These are phyloP conservation scores for Meyerozyma smithsonii DNA, from an alignment of 1,139 yeast species.

Conservation along the genomic window DNA sequence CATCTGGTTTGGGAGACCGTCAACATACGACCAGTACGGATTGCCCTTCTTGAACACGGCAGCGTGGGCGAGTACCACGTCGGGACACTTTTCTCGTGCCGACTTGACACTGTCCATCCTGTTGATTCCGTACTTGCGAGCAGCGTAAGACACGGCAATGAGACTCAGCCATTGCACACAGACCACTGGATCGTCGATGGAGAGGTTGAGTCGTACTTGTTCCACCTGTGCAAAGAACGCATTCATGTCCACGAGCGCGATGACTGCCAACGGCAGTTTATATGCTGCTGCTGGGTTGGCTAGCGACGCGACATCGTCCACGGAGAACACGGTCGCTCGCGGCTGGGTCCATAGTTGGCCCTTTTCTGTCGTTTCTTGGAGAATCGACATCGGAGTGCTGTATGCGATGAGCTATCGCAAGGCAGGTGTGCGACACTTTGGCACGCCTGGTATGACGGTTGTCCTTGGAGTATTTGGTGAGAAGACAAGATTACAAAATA, in stretches of 20 bases:
- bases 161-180: constrained; percentile 91
- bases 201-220: constrained; percentile 63
- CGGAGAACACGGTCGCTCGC: constrained; percentile 26
- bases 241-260: constrained; percentile 85
- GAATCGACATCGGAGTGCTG: background rate
- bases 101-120: constrained; percentile 69
- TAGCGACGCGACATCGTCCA: constrained; percentile 45
- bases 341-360: background rate
- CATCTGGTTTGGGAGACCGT: constrained; percentile 38
- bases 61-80: constrained; percentile 77
- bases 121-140: constrained; percentile 74
- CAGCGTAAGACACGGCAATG: constrained; percentile 89
- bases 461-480: too few species aligned
- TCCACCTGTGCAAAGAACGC: constrained; percentile 97
- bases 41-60: constrained; percentile 91
- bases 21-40: constrained; percentile 67
- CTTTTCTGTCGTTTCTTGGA: background rate
- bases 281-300: constrained; percentile 43
- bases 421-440: too few species aligned
- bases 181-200: constrained; percentile 75
- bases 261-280: constrained; percentile 68
- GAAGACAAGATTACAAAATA: too few species aligned
- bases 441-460: too few species aligned
- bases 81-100: constrained; percentile 73
- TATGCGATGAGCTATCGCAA: background rate